Evolutionary conservation across 129 eudicot species (phyloP).

Genomic region (Flaveria trinervia): DNA sequence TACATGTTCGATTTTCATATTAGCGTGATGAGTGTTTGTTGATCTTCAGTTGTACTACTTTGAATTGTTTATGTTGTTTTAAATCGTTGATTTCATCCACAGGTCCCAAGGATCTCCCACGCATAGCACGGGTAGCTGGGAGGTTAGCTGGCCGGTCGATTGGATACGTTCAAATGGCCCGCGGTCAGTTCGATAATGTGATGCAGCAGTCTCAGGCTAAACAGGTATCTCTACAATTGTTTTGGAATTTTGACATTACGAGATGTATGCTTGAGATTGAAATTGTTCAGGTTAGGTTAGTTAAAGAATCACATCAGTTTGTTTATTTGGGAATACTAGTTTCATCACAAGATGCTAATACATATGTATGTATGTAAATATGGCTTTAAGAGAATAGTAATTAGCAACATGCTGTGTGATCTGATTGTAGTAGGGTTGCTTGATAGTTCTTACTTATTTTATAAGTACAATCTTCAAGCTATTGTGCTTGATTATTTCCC

Average conservation of each 20-base stretch:
- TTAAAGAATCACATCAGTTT: not conserved
- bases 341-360: not conserved
- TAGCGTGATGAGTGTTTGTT: not conserved
- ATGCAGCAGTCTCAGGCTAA: conserved; percentile 92
- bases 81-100: not conserved
- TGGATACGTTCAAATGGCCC: conserved; percentile 85
- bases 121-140: conserved; percentile 73
- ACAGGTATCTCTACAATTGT: conserved; percentile 49
- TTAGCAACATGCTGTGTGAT: conserved; percentile 2
- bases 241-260: not conserved
- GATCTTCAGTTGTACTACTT: not conserved
- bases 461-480: conserved; percentile 7
- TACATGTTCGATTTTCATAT: conserved; percentile 6
- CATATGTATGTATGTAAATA: not conserved
- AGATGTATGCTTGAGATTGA: not conserved
- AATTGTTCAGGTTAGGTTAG: not conserved
- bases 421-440: conserved; percentile 18
- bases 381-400: not conserved
- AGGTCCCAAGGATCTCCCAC: conserved; percentile 87
- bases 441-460: not conserved
- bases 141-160: conserved; percentile 78
- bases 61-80: not conserved
- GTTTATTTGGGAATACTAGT: not conserved
- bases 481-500: conserved; percentile 8
- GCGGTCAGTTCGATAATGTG: conserved; percentile 90